A percentile compares a stretch with the other conserved stretches of the same genome.
Evolutionary conservation across 345 rosid species (phyloP).

Genomic region (Hibiscus syriacus): DNA sequence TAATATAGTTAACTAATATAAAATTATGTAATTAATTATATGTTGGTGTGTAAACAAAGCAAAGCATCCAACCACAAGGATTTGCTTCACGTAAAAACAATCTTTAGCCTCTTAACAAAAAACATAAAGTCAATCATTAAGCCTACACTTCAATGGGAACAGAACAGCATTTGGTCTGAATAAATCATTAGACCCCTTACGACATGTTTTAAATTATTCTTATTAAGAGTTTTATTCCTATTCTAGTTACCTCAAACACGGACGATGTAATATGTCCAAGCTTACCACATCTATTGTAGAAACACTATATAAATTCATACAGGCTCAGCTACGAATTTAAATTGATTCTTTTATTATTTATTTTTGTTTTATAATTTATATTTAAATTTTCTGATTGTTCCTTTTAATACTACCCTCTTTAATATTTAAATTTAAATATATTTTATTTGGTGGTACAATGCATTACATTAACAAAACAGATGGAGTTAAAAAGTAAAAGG

Average conservation of each 20-base stretch:
- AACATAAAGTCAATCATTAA: background rate
- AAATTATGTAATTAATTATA: background rate
- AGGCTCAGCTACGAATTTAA: too few relatives aligned
- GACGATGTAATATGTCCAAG: background rate
- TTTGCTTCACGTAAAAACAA: background rate
- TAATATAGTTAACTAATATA: background rate
- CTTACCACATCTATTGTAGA: background rate
- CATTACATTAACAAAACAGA: too few relatives aligned
- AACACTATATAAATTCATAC: background rate
- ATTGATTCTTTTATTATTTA: too few relatives aligned
- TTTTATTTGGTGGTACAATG: too few relatives aligned
- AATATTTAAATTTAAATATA: too few relatives aligned
- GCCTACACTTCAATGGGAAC: background rate
- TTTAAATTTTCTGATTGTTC: too few relatives aligned
- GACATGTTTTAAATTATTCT: background rate
- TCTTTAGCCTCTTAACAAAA: background rate
- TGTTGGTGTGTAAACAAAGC: background rate
- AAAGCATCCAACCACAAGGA: constrained; percentile 1
- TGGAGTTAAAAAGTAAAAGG: background rate
- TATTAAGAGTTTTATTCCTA: background rate
- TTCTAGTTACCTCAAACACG: background rate
- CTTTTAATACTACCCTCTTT: too few relatives aligned
- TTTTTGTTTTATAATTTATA: too few relatives aligned
- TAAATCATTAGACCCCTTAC: background rate
- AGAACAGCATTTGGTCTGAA: too few relatives aligned